Evolutionary conservation across 495 filamentous ascomycete genomes (phyloP).

Genomic region (Tuber magnatum): DNA sequence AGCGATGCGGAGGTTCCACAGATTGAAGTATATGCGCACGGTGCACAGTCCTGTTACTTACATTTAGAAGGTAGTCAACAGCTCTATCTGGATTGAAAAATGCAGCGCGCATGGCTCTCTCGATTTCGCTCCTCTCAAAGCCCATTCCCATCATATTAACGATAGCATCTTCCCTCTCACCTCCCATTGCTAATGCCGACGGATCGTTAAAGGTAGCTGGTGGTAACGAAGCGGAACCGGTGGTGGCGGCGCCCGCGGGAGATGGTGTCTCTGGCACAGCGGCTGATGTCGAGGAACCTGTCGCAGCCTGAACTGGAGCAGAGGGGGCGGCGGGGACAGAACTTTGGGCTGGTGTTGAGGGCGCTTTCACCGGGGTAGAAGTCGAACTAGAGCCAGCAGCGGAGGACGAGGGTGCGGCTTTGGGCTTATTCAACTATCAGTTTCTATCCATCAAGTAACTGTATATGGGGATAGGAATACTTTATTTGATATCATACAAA

Average conservation of each 20-base stretch:
- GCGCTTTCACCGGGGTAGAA: slow-evolving; percentile 49
- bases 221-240: slow-evolving; percentile 45
- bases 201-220: slow-evolving; percentile 59
- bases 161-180: slow-evolving; percentile 74
- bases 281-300: slow-evolving; percentile 46
- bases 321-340: slow-evolving; percentile 63
- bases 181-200: slow-evolving; percentile 74
- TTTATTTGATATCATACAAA: slow-evolving; percentile 96
- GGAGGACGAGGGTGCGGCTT: slow-evolving; percentile 48
- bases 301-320: slow-evolving; percentile 52
- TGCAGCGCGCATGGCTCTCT: slow-evolving; percentile 88
- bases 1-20: not conserved
- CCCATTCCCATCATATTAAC: slow-evolving; percentile 97
- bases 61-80: slow-evolving; percentile 86
- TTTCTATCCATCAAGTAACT: slow-evolving; percentile 9
- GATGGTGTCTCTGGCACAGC: slow-evolving; percentile 62
- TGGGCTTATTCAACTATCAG: slow-evolving; percentile 52
- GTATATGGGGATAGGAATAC: slow-evolving; percentile 17
- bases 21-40: slow-evolving; percentile 11
- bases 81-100: slow-evolving; percentile 96
- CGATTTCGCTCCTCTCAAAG: slow-evolving; percentile 76
- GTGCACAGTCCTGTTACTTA: slow-evolving; percentile 46
- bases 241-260: slow-evolving; percentile 46
- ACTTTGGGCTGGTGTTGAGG: slow-evolving; percentile 55
- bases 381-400: slow-evolving; percentile 49